phyloP scores from a whole-genome alignment of 768 basidiomycete genomes.

The Lentinus tigrinus region DNA sequence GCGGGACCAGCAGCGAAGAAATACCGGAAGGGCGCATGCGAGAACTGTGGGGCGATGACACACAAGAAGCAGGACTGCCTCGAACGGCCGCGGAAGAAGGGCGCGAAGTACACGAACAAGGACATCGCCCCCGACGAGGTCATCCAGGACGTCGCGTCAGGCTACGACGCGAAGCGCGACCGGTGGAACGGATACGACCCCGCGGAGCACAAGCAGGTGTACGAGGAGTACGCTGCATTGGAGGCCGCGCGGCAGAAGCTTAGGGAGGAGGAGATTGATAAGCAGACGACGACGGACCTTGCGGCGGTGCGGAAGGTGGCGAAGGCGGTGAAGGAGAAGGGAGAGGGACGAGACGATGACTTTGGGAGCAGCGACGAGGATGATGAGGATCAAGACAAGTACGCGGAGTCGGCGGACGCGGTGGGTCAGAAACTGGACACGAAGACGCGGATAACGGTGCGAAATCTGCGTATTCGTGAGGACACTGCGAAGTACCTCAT shows the following conservation, averaged over 20 bases:
- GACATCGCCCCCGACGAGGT: conserved; percentile 92
- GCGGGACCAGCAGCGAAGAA: conserved; percentile 93
- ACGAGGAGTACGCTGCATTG: conserved; percentile 92
- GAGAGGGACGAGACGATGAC: conserved; percentile 75
- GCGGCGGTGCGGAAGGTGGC: conserved; percentile 93
- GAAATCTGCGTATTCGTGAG: conserved; percentile 97
- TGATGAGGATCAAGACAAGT: conserved; percentile 96
- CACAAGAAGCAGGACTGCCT: conserved; percentile 91
- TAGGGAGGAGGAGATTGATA: conserved; percentile 97
- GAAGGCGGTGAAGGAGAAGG: conserved; percentile 79
- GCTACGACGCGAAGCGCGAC: conserved; percentile 94
- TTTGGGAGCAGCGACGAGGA: conserved; percentile 97
- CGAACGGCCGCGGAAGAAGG: conserved; percentile 94
- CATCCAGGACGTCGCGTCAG: conserved; percentile 71
- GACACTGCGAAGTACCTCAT: conserved; percentile 99
- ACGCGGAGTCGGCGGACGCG: conserved; percentile 96
- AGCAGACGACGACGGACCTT: conserved; percentile 89
- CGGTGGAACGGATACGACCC: conserved; percentile 99
- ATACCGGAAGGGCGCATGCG: conserved; percentile 96
- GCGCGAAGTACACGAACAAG: conserved; percentile 89
- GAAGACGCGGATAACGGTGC: conserved; percentile 96
- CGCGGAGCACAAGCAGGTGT: conserved; percentile 78
- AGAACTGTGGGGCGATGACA: conserved; percentile 97
- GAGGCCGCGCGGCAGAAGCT: conserved; percentile 89
- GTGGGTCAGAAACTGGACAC: conserved; percentile 98